Base-by-base conservation (phyloP, 1,284 basidiomycete species). In the Neonothopanus nambi region DNA sequence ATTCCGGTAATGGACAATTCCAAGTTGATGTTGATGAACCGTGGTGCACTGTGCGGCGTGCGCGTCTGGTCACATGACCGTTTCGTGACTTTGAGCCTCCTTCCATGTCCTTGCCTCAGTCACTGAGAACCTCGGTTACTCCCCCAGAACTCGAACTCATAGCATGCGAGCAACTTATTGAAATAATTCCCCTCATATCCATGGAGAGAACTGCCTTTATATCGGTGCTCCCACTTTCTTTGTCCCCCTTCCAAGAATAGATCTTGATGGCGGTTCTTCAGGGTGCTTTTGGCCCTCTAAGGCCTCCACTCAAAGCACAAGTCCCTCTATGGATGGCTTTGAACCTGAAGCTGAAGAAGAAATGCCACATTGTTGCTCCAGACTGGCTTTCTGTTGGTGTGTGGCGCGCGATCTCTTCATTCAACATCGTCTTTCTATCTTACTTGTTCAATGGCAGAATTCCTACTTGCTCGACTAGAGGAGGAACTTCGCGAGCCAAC, bases 251-350 rank as follows among this genome's bases (percentile, higher is more conserved):
- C 1, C 40, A 24, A 48, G 36, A 45, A 17, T 15, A 40, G 45
- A 50, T 50, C 51, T 49, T 42, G 26, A 48, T 41, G 43, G 17
- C 43, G 5, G 12, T 8, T 45, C n/a, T 49, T 38, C 66, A 94
- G 90, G 93, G 93, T 49, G 84, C 90, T 53, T 98, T 95, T 64
- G 97, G 97, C 1, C 96, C 97, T 9, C 84, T 99, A 50, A 78
- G 87, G 12, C 96, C 97, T 5, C 95, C 96, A 11, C 80, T 83
- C 41, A 89, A 90, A 67, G 78, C 87, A 20, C 78, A 79, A 56
- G 84, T 98, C 9, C 97, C 97, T 0, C 77, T 98, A 5, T 99
- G 96, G 97, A 88, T 99, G 71, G 96, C 95, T 0, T 75, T 92
- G 5, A 93, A 96, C 62, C 76, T 99, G 51, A 98, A 98, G 70